Conservation (phyloP, 495 filamentous ascomycete species). For the Parathielavia hyrcaniae region DNA sequence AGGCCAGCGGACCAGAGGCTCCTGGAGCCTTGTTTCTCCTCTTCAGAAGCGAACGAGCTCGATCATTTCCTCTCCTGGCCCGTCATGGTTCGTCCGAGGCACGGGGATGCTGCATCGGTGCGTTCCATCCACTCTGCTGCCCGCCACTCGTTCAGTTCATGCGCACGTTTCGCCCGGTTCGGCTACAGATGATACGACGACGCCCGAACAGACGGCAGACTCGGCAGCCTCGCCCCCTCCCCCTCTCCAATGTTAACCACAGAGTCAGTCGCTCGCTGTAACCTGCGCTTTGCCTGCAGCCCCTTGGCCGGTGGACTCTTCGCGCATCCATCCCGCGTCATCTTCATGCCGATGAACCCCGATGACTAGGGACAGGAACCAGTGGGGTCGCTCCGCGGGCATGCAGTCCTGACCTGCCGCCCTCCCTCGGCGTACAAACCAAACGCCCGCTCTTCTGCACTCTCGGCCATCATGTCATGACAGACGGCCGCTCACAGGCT, state of each 20-base stretch:
- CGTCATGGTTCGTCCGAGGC: constrained; percentile 9
- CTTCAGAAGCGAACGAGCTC: neutral
- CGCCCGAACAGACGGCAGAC: neutral
- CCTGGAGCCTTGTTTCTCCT: neutral
- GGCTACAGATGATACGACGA: constrained; percentile 9
- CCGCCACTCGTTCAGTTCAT: constrained; percentile 10
- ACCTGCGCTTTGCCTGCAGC: neutral
- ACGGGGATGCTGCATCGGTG: constrained; percentile 3
- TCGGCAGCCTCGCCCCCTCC: neutral
- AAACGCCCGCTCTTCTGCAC: neutral
- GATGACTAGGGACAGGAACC: constrained; percentile 6
- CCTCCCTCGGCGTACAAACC: neutral
- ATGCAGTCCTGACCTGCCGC: constrained; percentile 8
- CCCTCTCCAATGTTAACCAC: neutral
- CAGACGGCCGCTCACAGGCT: neutral
- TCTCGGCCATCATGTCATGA: neutral
- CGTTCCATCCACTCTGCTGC: neutral
- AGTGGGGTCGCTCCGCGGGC: constrained; percentile 26
- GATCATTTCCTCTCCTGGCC: neutral
- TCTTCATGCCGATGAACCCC: constrained; percentile 1
- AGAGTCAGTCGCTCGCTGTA: neutral
- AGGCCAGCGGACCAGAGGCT: neutral
- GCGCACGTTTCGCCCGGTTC: constrained; percentile 1
- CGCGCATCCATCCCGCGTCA: neutral
- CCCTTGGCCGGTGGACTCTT: neutral